phyloP scores from a whole-genome alignment of 495 filamentous ascomycete genomes.

The Talaromyces liani region DNA sequence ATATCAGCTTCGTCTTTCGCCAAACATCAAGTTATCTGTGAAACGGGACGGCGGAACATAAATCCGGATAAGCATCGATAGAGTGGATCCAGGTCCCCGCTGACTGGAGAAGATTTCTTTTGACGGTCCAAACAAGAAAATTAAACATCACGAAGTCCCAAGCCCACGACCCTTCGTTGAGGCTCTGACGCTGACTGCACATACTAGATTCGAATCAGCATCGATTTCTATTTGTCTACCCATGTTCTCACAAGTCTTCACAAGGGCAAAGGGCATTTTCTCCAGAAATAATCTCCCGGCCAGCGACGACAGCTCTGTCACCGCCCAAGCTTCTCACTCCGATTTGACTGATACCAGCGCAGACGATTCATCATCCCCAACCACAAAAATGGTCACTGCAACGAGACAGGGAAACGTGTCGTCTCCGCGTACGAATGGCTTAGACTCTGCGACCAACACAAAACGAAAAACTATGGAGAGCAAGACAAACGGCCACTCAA shows the following conservation, averaged over 20 bases:
- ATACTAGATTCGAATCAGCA: not conserved
- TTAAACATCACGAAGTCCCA: not conserved
- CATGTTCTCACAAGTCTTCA: constrained; percentile 42
- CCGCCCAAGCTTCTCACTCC: constrained; percentile 12
- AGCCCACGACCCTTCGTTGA: not conserved
- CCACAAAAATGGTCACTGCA: constrained; percentile 31
- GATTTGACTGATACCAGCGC: constrained; percentile 3
- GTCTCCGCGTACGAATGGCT: constrained; percentile 15
- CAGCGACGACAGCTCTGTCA: constrained; percentile 13
- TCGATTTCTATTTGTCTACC: constrained; percentile 11
- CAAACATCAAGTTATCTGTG: no score
- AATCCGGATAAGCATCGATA: constrained; percentile 6
- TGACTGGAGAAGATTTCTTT: not conserved
- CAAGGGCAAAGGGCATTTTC: constrained; percentile 38
- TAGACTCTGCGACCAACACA: constrained; percentile 14
- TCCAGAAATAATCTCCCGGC: constrained; percentile 19
- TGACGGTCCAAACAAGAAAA: not conserved
- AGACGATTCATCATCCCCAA: constrained; percentile 5
- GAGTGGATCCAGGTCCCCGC: not conserved
- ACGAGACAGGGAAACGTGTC: constrained; percentile 23
- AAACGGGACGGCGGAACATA: not conserved
- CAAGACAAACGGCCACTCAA: constrained; percentile 21
- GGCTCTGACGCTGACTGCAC: not conserved
- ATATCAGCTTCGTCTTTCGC: no score
- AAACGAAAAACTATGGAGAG: constrained; percentile 30